These are phyloP conservation scores for Fomitopsis schrenkii DNA, from an alignment of 1,284 basidiomycete species.

Conservation along the genomic window DNA sequence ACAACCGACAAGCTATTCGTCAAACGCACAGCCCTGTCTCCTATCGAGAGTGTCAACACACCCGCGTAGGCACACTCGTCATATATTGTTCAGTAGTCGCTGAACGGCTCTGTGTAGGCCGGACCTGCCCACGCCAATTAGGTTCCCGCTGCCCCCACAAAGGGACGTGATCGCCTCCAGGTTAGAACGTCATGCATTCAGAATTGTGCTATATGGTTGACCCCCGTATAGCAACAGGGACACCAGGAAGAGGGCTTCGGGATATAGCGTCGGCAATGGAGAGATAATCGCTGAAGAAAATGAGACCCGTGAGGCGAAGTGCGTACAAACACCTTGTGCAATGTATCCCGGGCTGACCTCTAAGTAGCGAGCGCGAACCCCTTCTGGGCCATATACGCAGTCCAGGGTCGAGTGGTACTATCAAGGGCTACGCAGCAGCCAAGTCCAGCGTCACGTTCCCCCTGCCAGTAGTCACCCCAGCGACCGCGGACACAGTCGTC, in stretches of 20 bases:
- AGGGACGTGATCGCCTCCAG: constrained; percentile 31
- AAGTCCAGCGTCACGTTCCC: constrained; percentile 4
- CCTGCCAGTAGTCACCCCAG: neutral
- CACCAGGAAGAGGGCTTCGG: constrained; percentile 11
- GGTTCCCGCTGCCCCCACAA: constrained; percentile 33
- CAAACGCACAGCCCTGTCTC: constrained; percentile 14
- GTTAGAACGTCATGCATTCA: constrained; percentile 18
- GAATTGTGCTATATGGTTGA: neutral
- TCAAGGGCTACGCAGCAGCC: neutral
- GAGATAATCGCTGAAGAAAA: constrained; percentile 13
- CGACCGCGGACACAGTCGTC: constrained; percentile 12
- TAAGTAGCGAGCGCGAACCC: constrained; percentile 34
- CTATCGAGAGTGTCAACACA: constrained; percentile 22
- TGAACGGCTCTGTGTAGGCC: constrained; percentile 23
- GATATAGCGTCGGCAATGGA: constrained; percentile 25
- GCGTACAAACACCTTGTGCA: constrained; percentile 3
- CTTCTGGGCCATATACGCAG: constrained; percentile 23
- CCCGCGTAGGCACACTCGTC: constrained; percentile 13
- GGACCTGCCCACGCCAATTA: constrained; percentile 13
- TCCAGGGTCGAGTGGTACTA: constrained; percentile 10
- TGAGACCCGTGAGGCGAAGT: constrained; percentile 21
- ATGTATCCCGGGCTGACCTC: neutral
- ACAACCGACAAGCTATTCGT: neutral
- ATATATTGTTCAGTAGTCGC: neutral
- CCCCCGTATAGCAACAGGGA: neutral